These are phyloP conservation scores for Guadua angustifolia DNA, from an alignment of 176 grass and related monocot species.

Conservation along the genomic window DNA sequence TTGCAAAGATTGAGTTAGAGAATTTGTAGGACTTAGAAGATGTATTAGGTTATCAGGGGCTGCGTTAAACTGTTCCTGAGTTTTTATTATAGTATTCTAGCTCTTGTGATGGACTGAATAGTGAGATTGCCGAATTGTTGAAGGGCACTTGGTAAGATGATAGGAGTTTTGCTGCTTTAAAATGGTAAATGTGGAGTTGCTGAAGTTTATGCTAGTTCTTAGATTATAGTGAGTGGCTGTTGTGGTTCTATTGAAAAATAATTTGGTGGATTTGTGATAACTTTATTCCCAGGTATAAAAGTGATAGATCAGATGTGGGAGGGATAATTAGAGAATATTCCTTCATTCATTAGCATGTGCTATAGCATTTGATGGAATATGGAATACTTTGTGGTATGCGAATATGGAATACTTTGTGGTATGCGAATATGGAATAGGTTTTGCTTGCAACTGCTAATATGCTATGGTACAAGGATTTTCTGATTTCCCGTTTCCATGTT, in stretches of 20 bases:
- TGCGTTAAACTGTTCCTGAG: not conserved
- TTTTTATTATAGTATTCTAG: not conserved
- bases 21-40: not conserved
- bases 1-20: not conserved
- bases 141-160: not conserved
- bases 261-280: not conserved
- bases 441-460: conserved; percentile 15
- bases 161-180: not conserved
- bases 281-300: not conserved
- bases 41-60: not conserved
- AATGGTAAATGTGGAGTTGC: not conserved
- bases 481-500: not conserved
- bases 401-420: not conserved
- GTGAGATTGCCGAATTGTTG: not conserved
- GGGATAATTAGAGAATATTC: not conserved
- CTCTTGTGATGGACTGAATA: not conserved
- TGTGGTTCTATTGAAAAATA: not conserved
- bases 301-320: not conserved
- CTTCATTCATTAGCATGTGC: conserved; percentile 8
- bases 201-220: not conserved
- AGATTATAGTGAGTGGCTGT: not conserved
- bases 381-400: not conserved
- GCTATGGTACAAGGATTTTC: not conserved
- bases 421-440: not conserved
- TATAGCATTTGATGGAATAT: not conserved